A percentile compares a stretch with the other conserved stretches of the same genome.
These are phyloP conservation scores for Zygosaccharomyces rouxii DNA, from an alignment of 805 yeast species.

Conservation along the genomic window DNA sequence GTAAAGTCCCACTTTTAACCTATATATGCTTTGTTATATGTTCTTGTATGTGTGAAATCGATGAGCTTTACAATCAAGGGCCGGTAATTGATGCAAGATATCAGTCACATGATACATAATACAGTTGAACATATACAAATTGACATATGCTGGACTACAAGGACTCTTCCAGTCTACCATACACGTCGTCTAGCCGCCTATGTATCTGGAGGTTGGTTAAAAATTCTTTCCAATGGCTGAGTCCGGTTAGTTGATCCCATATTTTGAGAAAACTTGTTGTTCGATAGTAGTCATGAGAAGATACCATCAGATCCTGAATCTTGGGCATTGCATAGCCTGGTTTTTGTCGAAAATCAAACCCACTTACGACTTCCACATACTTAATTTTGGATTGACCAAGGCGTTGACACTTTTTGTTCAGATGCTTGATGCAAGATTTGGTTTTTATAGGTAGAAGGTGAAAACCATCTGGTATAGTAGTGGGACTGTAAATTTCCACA, in stretches of 20 bases:
- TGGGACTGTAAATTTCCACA: constrained; percentile 21
- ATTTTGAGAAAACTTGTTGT: constrained; percentile 5
- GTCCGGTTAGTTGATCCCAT: constrained; percentile 6
- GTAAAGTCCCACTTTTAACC: neutral
- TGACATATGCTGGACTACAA: neutral
- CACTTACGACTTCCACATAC: constrained; percentile 26
- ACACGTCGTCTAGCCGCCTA: neutral
- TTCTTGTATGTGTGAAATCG: neutral
- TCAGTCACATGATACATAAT: neutral
- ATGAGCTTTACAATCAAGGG: neutral
- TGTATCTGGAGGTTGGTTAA: neutral
- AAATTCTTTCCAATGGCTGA: constrained; percentile 18
- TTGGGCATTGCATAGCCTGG: constrained; percentile 28
- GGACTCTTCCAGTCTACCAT: neutral
- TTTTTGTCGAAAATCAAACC: constrained; percentile 26
- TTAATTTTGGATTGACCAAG: constrained; percentile 6
- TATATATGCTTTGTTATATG: neutral
- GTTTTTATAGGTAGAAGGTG: constrained; percentile 7
- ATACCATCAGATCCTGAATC: constrained; percentile 18
- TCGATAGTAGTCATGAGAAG: constrained; percentile 10
- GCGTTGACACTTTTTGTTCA: constrained; percentile 10
- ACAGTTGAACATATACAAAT: neutral
- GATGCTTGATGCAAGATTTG: constrained; percentile 9
- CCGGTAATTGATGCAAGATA: neutral
- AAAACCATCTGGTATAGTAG: constrained; percentile 23